Conservation (phyloP, 1,284 basidiomycete genomes). For the Tylopilus sp. region DNA sequence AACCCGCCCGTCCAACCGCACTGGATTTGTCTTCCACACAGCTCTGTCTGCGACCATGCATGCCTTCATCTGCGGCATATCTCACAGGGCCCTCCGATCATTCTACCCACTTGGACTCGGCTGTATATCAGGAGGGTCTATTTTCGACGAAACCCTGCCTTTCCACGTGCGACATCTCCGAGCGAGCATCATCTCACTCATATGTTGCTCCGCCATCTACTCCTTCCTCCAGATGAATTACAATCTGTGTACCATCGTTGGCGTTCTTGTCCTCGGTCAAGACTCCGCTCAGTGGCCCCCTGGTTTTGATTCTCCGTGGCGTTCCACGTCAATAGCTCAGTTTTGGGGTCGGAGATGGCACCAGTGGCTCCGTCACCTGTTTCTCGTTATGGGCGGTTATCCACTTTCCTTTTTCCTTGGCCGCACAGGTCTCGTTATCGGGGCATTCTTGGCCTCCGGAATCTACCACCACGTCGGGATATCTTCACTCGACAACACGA, state of each 20-base stretch:
- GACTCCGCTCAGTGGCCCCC: conserved; percentile 37
- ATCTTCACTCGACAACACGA: neutral
- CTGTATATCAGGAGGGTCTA: conserved; percentile 35
- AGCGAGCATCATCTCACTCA: conserved; percentile 35
- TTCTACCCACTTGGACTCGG: conserved; percentile 37
- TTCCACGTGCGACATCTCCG: conserved; percentile 40
- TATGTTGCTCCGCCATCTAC: conserved; percentile 31
- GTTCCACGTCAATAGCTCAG: conserved; percentile 33
- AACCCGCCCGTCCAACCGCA: too few species aligned
- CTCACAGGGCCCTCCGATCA: conserved; percentile 5
- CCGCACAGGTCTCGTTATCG: conserved; percentile 43
- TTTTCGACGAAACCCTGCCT: conserved; percentile 45
- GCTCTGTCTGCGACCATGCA: conserved; percentile 34
- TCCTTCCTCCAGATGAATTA: conserved; percentile 40
- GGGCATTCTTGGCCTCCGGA: conserved; percentile 52
- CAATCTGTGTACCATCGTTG: conserved; percentile 38
- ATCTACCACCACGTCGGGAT: conserved; percentile 50
- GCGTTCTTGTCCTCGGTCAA: conserved; percentile 36
- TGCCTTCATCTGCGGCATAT: conserved; percentile 38
- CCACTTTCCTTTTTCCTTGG: conserved; percentile 40
- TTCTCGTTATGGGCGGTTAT: conserved; percentile 1
- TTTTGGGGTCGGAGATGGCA: conserved; percentile 46
- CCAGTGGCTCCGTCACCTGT: conserved; percentile 28
- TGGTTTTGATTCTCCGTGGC: conserved; percentile 36
- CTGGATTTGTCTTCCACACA: conserved; percentile 39